Evolutionary conservation across 768 basidiomycete genomes (phyloP).

Genomic region (Trametes coccinea): DNA sequence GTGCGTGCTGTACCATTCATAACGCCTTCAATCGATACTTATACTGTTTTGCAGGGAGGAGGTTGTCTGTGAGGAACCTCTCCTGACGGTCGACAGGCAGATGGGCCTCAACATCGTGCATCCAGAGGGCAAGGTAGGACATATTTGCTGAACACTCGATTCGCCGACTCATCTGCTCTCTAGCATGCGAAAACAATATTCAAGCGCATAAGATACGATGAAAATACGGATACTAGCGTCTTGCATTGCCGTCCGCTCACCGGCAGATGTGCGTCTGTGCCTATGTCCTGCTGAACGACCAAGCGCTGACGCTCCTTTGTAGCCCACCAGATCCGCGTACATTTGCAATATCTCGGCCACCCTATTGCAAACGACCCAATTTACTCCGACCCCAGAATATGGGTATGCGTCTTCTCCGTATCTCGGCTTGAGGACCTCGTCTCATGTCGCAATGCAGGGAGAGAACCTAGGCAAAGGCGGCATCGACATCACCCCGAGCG

Average conservation of each 20-base stretch:
- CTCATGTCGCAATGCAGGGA: constrained; percentile 47
- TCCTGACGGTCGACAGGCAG: constrained; percentile 91
- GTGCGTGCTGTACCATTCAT: constrained; percentile 47
- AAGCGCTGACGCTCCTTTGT: constrained; percentile 5
- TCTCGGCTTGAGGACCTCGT: neutral
- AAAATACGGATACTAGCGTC: constrained; percentile 78
- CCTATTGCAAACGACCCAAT: constrained; percentile 96
- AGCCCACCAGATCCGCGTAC: constrained; percentile 98
- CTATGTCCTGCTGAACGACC: no score
- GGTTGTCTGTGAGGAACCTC: constrained; percentile 78
- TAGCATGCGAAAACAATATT: constrained; percentile 91
- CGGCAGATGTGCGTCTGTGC: constrained; percentile 73
- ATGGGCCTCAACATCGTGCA: constrained; percentile 97
- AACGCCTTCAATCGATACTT: no score
- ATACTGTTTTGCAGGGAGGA: constrained; percentile 55
- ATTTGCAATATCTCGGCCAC: constrained; percentile 91
- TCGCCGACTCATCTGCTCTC: neutral
- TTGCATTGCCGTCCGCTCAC: constrained; percentile 88
- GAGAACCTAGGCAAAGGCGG: constrained; percentile 74
- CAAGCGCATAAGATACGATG: constrained; percentile 78
- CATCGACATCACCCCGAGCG: constrained; percentile 71
- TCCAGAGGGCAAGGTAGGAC: constrained; percentile 84
- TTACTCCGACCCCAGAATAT: constrained; percentile 78
- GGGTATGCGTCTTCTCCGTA: constrained; percentile 47
- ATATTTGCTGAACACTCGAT: neutral